A percentile compares a stretch with the other conserved stretches of the same genome.
Evolutionary conservation across 257 asterid species (phyloP).

Genomic region (Salvia miltiorrhiza): DNA sequence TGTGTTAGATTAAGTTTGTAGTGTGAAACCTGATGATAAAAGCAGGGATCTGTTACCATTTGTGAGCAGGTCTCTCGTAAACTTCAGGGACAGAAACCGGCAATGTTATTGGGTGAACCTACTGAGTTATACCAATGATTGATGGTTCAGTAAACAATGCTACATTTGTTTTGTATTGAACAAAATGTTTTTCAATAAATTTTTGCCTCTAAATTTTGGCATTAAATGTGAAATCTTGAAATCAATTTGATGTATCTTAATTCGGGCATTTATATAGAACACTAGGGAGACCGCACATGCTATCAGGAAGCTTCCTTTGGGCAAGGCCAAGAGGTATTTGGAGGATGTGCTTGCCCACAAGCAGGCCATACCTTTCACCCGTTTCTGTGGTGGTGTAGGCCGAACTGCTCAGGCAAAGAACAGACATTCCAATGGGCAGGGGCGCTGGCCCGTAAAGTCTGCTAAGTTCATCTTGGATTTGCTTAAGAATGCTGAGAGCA

Average conservation of each 20-base stretch:
- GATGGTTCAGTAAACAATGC: conserved; percentile 53
- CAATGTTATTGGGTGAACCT: neutral
- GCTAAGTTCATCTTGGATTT: conserved; percentile 63
- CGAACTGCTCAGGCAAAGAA: too few species aligned
- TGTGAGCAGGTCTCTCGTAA: neutral
- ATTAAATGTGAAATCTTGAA: neutral
- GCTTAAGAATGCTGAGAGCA: conserved; percentile 73
- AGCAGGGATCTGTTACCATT: neutral
- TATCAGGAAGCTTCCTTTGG: conserved; percentile 56
- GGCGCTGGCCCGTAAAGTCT: conserved; percentile 79
- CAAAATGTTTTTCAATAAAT: neutral
- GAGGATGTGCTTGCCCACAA: too few species aligned
- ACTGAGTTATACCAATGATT: neutral
- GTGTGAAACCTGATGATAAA: neutral
- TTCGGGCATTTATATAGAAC: conserved; percentile 24
- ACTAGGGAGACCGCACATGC: conserved; percentile 80
- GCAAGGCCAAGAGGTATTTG: too few species aligned
- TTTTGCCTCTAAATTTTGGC: neutral
- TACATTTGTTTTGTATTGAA: neutral
- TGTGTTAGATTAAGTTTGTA: neutral
- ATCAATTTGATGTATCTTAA: neutral
- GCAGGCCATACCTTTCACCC: too few species aligned
- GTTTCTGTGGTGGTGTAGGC: too few species aligned
- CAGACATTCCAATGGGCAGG: too few species aligned
- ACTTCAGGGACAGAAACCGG: neutral